Conservation (phyloP, 257 asterid species). For the Solanum sparsipilum region DNA sequence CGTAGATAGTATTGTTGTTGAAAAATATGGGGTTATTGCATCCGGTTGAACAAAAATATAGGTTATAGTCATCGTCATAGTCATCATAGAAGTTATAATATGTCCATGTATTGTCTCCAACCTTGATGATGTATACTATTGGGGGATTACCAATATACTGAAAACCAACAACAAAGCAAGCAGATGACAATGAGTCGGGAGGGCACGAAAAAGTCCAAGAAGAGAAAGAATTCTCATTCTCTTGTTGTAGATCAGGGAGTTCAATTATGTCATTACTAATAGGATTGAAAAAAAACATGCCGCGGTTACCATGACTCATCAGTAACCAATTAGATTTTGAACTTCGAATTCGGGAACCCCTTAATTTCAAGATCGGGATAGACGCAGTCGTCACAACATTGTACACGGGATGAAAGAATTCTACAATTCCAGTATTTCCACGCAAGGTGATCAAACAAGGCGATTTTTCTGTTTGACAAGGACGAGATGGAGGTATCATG, state of each 20-base stretch:
- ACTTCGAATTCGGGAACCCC: too few relatives aligned
- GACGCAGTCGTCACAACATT: too few relatives aligned
- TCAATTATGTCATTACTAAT: neutral
- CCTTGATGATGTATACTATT: neutral
- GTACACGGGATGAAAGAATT: too few relatives aligned
- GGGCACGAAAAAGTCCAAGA: neutral
- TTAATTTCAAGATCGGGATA: too few relatives aligned
- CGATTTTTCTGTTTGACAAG: too few relatives aligned
- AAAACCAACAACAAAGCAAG: neutral
- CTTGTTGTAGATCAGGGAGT: neutral
- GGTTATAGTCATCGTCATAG: too few relatives aligned
- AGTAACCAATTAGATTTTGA: too few relatives aligned
- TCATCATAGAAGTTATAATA: neutral
- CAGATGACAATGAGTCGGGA: neutral
- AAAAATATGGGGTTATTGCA: neutral
- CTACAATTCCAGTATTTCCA: too few relatives aligned
- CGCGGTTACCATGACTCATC: too few relatives aligned
- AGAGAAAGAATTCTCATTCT: rapidly evolving
- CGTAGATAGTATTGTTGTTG: too few relatives aligned
- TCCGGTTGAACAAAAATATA: rapidly evolving
- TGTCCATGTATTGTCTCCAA: neutral
- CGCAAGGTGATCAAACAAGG: too few relatives aligned
- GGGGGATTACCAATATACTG: neutral
- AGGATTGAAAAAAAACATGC: neutral
- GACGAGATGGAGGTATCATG: too few relatives aligned